Conservation (phyloP, 352 stramenopile species). For the Thalassiosira exigua region DNA sequence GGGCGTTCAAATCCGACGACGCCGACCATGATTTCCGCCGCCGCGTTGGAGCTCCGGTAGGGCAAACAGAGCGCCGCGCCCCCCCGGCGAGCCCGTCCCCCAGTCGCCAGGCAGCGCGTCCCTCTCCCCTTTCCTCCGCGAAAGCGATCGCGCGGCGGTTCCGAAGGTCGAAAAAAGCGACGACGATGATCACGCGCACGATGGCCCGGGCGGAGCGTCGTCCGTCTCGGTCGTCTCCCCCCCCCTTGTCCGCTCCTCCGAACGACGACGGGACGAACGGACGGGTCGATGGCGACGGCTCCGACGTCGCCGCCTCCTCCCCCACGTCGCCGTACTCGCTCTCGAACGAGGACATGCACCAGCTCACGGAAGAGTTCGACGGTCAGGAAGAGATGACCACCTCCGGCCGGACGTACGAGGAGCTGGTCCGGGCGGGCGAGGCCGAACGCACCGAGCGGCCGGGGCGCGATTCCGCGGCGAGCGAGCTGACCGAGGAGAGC, state of each 20-base stretch:
- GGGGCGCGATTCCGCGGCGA: constrained; percentile 16
- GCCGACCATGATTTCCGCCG: background rate
- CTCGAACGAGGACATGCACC: constrained; percentile 39
- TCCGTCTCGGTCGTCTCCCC: constrained; percentile 23
- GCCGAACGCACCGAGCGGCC: background rate
- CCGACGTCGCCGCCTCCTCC: too few relatives aligned
- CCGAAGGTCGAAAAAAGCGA: background rate
- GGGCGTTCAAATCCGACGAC: background rate
- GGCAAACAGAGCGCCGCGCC: background rate
- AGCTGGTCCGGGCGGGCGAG: constrained; percentile 34
- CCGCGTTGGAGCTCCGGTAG: background rate
- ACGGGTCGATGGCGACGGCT: background rate
- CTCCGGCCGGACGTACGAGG: constrained; percentile 50
- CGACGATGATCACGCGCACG: constrained; percentile 24
- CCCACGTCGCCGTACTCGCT: constrained; percentile 40
- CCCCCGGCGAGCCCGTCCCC: background rate
- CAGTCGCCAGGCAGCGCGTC: background rate
- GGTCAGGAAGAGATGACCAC: constrained; percentile 27
- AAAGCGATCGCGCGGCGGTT: background rate
- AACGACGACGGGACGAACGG: background rate
- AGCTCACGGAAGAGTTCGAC: constrained; percentile 17
- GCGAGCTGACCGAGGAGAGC: constrained; percentile 16
- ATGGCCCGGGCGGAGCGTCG: constrained; percentile 15
- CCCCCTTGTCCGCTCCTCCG: background rate
- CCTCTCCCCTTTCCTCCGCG: background rate